These are phyloP conservation scores for Wickerhamiella sergipiensis DNA, from an alignment of 805 yeast genomes.

Conservation along the genomic window DNA sequence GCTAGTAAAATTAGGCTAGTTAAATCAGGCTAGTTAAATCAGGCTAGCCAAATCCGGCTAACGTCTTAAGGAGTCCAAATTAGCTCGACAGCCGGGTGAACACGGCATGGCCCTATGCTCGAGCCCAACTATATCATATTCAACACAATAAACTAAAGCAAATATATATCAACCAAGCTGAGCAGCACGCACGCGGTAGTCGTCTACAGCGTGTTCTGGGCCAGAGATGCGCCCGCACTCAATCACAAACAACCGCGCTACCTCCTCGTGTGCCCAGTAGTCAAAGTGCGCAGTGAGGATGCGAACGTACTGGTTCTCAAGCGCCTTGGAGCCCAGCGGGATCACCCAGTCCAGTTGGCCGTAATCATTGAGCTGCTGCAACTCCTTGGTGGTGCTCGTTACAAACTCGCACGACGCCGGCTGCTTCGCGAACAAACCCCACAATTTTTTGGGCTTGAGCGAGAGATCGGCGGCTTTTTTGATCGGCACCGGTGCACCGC, in stretches of 20 bases:
- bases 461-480: background rate
- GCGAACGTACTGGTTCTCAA: conserved; percentile 67
- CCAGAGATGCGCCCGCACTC: conserved; percentile 25
- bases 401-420: conserved; percentile 14
- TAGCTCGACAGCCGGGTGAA: too few species aligned
- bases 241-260: conserved; percentile 44
- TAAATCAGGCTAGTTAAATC: too few species aligned
- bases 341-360: conserved; percentile 79
- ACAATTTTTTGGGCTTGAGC: background rate
- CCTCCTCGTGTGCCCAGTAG: conserved; percentile 75
- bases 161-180: too few species aligned
- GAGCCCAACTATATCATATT: too few species aligned
- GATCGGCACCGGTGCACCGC: conserved; percentile 19
- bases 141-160: too few species aligned
- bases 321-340: conserved; percentile 34
- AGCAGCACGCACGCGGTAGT: background rate
- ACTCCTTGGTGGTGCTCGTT: conserved; percentile 20
- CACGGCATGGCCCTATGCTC: too few species aligned
- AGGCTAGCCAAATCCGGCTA: too few species aligned
- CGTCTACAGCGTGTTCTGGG: conserved; percentile 14
- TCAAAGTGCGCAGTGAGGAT: conserved; percentile 83
- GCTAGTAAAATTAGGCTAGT: too few species aligned
- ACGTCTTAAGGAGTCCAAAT: too few species aligned
- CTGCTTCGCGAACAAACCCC: background rate
- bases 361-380: conserved; percentile 46